Evolutionary conservation across 495 filamentous ascomycete genomes (phyloP).

Genomic region (Annulohypoxylon bovei): DNA sequence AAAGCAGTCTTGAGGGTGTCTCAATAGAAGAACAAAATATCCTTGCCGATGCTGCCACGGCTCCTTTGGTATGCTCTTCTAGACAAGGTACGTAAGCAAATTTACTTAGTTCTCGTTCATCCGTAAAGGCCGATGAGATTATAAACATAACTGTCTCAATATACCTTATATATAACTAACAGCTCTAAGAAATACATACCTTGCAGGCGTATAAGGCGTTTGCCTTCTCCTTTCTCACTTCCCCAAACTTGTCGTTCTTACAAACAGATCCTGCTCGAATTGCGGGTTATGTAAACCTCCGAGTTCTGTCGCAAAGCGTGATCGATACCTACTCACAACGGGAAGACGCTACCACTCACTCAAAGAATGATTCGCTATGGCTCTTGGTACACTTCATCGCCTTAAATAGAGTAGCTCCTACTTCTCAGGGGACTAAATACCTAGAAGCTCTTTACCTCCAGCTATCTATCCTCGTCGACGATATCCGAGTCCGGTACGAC

Average conservation of each 20-base stretch:
- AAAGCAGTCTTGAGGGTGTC: background rate
- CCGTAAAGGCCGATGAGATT: background rate
- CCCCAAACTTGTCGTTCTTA: conserved; percentile 30
- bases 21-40: conserved; percentile 17
- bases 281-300: conserved; percentile 32
- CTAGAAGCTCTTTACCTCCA: conserved; percentile 65
- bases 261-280: conserved; percentile 24
- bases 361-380: conserved; percentile 67
- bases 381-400: conserved; percentile 83
- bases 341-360: conserved; percentile 10
- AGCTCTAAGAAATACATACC: background rate
- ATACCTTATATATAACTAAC: conserved; percentile 5
- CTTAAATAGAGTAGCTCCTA: conserved; percentile 66
- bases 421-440: conserved; percentile 63
- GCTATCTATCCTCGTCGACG: conserved; percentile 43
- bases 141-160: background rate
- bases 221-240: conserved; percentile 52
- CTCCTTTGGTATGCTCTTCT: conserved; percentile 25
- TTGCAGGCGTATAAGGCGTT: conserved; percentile 49
- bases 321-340: conserved; percentile 31
- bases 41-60: conserved; percentile 21
- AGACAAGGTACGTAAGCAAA: conserved; percentile 33
- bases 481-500: conserved; percentile 52
- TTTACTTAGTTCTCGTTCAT: background rate
- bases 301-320: conserved; percentile 47